Percentiles rank a stretch among this genome's conserved stretches.
Conservation (phyloP, 768 basidiomycete species). For the Pleurotus eryngii region DNA sequence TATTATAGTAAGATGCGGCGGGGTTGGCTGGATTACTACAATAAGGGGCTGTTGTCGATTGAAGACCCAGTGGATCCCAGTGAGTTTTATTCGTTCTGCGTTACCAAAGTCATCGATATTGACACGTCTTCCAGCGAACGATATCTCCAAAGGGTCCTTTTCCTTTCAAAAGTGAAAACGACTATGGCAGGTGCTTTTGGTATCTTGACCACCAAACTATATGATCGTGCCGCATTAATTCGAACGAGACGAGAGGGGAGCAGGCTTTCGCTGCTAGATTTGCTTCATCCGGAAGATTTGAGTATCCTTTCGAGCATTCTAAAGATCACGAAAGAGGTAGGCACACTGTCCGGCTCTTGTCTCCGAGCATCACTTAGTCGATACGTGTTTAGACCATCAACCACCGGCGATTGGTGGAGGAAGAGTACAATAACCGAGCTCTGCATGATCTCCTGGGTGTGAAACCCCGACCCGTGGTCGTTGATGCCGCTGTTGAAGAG, state of each 20-base stretch:
- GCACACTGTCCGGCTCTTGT: constrained; percentile 12
- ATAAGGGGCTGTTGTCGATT: constrained; percentile 66
- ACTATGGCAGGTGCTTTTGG: constrained; percentile 80
- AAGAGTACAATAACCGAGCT: constrained; percentile 57
- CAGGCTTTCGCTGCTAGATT: constrained; percentile 37
- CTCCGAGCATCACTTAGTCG: constrained; percentile 3
- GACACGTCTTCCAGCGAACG: constrained; percentile 61
- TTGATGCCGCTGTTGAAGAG: constrained; percentile 14
- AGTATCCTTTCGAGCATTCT: constrained; percentile 79
- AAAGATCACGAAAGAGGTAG: constrained; percentile 81
- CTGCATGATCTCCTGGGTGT: constrained; percentile 62
- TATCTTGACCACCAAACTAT: constrained; percentile 76
- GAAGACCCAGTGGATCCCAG: constrained; percentile 92
- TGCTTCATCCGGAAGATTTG: constrained; percentile 56
- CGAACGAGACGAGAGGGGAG: constrained; percentile 51
- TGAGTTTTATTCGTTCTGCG: constrained; percentile 38
- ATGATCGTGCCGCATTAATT: constrained; percentile 60
- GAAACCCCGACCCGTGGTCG: constrained; percentile 16
- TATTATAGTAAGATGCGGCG: constrained; percentile 82
- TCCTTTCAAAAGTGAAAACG: constrained; percentile 74
- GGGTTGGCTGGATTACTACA: constrained; percentile 73
- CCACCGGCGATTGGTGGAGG: constrained; percentile 65
- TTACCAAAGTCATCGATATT: constrained; percentile 4
- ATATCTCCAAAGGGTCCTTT: constrained; percentile 88
- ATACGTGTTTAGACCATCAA: constrained; percentile 57